Conservation (phyloP, 768 basidiomycete genomes). For the Pleurotus salmoneostramineus region DNA sequence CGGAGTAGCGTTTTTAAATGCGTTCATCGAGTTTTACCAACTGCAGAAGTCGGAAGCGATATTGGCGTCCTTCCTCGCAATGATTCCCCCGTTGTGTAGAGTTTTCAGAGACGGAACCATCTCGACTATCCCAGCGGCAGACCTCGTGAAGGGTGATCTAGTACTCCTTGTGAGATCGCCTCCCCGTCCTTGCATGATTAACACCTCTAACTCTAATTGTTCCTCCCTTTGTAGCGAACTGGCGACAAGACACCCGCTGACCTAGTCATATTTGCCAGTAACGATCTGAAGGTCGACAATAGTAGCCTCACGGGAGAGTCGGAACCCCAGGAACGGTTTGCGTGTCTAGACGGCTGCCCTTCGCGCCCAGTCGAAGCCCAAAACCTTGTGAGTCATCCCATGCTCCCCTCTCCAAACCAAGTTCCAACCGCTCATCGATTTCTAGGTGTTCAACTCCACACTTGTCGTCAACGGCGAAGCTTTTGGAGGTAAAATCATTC, state of each 20-base stretch:
- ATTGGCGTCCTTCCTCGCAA: constrained; percentile 66
- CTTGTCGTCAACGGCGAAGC: constrained; percentile 69
- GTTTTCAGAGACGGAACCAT: constrained; percentile 58
- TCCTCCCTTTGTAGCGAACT: constrained; percentile 35
- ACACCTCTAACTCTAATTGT: constrained; percentile 5
- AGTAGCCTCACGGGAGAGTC: constrained; percentile 70
- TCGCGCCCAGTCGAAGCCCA: constrained; percentile 58
- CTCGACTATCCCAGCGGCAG: constrained; percentile 51
- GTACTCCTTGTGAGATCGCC: constrained; percentile 47
- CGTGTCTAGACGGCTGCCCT: constrained; percentile 40
- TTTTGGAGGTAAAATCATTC: constrained; percentile 48
- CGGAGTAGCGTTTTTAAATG: constrained; percentile 64
- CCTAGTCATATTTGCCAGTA: constrained; percentile 52
- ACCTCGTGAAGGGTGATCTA: constrained; percentile 64
- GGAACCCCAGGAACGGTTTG: constrained; percentile 59
- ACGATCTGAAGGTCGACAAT: constrained; percentile 68
- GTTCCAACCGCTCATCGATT: constrained; percentile 3
- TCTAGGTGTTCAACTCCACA: constrained; percentile 69
- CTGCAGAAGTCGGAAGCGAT: constrained; percentile 74
- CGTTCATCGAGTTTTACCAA: constrained; percentile 68
- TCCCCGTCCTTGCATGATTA: not conserved
- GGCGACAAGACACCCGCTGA: constrained; percentile 75
- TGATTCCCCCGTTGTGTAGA: constrained; percentile 69
- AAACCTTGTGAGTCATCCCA: constrained; percentile 42
- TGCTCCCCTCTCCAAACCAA: not conserved